phyloP scores from a whole-genome alignment of 495 filamentous ascomycete genomes.

The Bombardia bombarda region DNA sequence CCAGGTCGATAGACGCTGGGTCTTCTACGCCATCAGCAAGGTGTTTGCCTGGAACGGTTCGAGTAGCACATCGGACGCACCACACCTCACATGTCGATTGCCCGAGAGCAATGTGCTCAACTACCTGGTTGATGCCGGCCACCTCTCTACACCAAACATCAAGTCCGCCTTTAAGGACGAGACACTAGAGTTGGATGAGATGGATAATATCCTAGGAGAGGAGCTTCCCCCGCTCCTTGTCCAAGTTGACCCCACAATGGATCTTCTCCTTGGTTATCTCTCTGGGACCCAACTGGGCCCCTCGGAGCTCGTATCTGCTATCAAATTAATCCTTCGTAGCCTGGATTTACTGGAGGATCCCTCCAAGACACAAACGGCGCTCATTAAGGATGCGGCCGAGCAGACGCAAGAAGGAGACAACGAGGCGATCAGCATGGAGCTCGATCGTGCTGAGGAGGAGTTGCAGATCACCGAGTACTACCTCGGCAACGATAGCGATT shows the following conservation, averaged over 20 bases:
- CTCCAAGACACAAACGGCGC: constrained; percentile 20
- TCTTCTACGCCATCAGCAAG: constrained; percentile 43
- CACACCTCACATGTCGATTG: constrained; percentile 41
- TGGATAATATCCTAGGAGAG: constrained; percentile 39
- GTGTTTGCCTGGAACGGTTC: constrained; percentile 36
- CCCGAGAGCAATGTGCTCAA: constrained; percentile 45
- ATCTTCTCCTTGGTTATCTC: constrained; percentile 50
- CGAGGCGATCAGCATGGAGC: constrained; percentile 35
- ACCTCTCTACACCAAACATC: constrained; percentile 53
- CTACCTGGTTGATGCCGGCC: constrained; percentile 56
- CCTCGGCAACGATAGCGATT: constrained; percentile 31
- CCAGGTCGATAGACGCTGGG: constrained; percentile 42
- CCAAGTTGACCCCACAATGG: constrained; percentile 52
- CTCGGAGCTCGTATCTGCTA: constrained; percentile 37
- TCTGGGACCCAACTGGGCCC: constrained; percentile 39
- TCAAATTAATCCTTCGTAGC: constrained; percentile 43
- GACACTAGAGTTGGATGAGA: constrained; percentile 28
- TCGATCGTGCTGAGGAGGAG: constrained; percentile 41
- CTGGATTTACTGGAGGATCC: constrained; percentile 37
- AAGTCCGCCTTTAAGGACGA: constrained; percentile 50
- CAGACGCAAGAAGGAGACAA: constrained; percentile 21
- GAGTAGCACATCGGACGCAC: constrained; percentile 15
- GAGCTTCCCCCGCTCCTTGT: constrained; percentile 52
- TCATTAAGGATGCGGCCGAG: constrained; percentile 15
- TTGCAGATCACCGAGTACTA: constrained; percentile 44